Percentiles rank a stretch among this genome's conserved stretches.
phyloP scores from a whole-genome alignment of 768 basidiomycete genomes.

The Tulasnella sp. region DNA sequence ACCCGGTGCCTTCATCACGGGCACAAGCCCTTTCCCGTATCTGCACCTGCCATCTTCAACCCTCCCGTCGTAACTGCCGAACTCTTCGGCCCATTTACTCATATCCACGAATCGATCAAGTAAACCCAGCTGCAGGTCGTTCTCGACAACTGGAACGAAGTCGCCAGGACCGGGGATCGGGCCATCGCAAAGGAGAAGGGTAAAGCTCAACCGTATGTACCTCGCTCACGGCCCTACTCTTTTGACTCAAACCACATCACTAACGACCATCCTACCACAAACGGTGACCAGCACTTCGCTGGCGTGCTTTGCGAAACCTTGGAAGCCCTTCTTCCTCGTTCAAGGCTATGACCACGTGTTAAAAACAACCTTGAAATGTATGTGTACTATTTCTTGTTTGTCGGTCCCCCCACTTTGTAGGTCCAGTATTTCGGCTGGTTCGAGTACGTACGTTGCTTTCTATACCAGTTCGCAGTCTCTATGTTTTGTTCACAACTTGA shows the following conservation, averaged over 20 bases:
- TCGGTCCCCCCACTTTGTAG: neutral
- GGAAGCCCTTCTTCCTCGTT: neutral
- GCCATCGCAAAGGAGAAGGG: neutral
- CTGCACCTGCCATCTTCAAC: neutral
- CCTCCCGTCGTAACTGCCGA: conserved; percentile 5
- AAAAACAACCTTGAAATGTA: neutral
- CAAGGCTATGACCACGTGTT: too few relatives aligned
- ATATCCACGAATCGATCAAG: neutral
- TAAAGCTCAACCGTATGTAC: neutral
- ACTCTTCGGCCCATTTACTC: conserved; percentile 18
- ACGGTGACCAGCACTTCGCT: conserved; percentile 12
- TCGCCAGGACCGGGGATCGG: conserved; percentile 5
- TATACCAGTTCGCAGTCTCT: too few relatives aligned
- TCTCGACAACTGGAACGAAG: conserved; percentile 7
- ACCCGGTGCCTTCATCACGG: neutral
- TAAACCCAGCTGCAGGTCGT: neutral
- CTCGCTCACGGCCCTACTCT: too few relatives aligned
- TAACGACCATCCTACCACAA: too few relatives aligned
- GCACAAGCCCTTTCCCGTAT: conserved; percentile 15
- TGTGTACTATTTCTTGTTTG: neutral
- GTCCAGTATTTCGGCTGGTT: neutral
- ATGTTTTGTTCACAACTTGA: too few relatives aligned
- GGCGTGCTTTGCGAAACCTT: conserved; percentile 10
- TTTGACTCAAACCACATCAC: too few relatives aligned
- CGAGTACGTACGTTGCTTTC: neutral